Evolutionary conservation across 2,329 filamentous ascomycete genomes (phyloP), one percentile per base, ranked within the genome.

Genomic region (Pyrenophora teres): DNA sequence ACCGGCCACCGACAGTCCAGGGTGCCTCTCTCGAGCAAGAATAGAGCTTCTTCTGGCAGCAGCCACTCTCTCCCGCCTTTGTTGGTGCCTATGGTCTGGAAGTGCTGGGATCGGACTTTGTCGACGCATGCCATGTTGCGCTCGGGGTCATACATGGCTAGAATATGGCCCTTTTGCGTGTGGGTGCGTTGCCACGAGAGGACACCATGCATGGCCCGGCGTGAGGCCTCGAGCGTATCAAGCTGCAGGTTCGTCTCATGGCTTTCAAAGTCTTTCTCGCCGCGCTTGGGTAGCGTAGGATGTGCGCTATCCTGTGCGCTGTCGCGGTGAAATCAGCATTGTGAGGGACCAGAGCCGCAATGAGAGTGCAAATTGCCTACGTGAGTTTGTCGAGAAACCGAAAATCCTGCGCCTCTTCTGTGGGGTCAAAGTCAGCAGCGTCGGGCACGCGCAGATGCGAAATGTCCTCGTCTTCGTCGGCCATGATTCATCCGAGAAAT

Each of bases 251-350:
- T 83, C 2, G 94, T 97, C 40, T 90, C 89, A 75, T 97, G 92
- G 23, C 89, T 87, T 76, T 97, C 94, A 72, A 97, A 99, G 77
- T 99, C 94, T 74, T 99, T 99, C 72, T 96, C 92, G 54, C 94
- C 94, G 58, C 92, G 90, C 60, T 93, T 92, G 31, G 96, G 91
- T 9, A 92, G 82, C 63, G 85, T 84, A 78, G 77, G 64, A n/a
- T 56, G 52, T 45, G 64, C 59, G 40, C 55, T 60, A 38, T 63
- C 63, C 36, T 62, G 54, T 35, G 56, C 52, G 31, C 66, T 70
- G 47, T 45, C 36, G 50, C n/a, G 6, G 27, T 13, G 10, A 18
- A 51, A 49, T 49, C 37, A 59, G 57, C 45, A 25, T 21, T 9
- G 6, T 37, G 46, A 8, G 13, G 7, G 4, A 25, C 13, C 16